Evolutionary conservation across 1,284 basidiomycete species (phyloP).

Genomic region (Neolentinus lepideus): DNA sequence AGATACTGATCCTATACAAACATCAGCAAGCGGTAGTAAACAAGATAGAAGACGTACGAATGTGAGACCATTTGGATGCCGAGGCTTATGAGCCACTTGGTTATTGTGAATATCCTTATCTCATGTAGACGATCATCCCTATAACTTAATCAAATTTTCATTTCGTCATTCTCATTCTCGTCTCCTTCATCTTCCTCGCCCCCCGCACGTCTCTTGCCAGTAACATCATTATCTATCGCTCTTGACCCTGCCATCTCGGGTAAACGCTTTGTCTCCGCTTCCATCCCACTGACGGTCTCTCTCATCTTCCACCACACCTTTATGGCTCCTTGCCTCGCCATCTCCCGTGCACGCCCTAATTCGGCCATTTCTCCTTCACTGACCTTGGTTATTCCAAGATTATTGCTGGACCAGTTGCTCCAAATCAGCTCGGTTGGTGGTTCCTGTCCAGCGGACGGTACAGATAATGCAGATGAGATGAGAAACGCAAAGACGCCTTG

Average conservation of each 20-base stretch:
- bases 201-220: slow-evolving; percentile 1
- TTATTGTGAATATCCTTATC: no score
- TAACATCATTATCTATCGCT: neutral
- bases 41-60: no score
- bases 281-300: slow-evolving; percentile 22
- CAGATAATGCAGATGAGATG: slow-evolving; percentile 31
- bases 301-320: slow-evolving; percentile 43
- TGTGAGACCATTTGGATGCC: no score
- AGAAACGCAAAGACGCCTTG: slow-evolving; percentile 64
- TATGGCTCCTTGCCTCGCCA: slow-evolving; percentile 38
- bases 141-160: no score
- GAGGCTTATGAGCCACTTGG: no score
- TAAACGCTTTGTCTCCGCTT: slow-evolving; percentile 6
- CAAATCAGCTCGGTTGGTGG: slow-evolving; percentile 34
- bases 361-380: slow-evolving; percentile 32
- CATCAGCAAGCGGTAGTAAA: no score
- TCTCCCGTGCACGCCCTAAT: slow-evolving; percentile 32
- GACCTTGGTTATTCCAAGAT: slow-evolving; percentile 11
- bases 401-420: slow-evolving; percentile 42
- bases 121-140: no score
- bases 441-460: slow-evolving; percentile 16
- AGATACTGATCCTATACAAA: no score
- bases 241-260: neutral
- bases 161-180: slow-evolving; percentile 13
- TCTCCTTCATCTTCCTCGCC: slow-evolving; percentile 8